These are phyloP conservation scores for Plasmodium billcollinsi DNA, from an alignment of 169 alveolate genomes.

Conservation along the genomic window DNA sequence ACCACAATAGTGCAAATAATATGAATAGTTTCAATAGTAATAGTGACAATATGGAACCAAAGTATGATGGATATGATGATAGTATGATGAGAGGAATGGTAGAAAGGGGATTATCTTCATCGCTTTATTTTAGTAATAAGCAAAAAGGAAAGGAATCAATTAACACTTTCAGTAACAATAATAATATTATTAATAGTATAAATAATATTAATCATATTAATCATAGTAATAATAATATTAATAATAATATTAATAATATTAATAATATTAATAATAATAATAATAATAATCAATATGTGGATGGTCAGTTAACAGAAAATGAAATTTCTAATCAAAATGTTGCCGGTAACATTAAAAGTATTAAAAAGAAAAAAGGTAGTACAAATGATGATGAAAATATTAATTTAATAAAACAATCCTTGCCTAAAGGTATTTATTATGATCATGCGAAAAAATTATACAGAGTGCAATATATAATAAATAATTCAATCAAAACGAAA, in stretches of 20 bases:
- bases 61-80: not conserved
- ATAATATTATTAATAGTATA: not conserved
- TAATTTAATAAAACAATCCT: conserved; percentile 33
- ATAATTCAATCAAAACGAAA: conserved; percentile 72
- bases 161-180: not conserved
- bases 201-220: not conserved
- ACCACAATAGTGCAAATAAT: not conserved
- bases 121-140: not conserved
- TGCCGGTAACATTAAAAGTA: conserved; percentile 18
- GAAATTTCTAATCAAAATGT: too few relatives aligned
- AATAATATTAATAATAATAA: not conserved
- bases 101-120: not conserved
- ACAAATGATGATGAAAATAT: conserved; percentile 22
- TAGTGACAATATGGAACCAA: not conserved
- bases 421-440: conserved; percentile 74
- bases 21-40: not conserved
- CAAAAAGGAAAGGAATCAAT: not conserved
- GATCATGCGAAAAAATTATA: conserved; percentile 70
- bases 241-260: not conserved
- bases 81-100: not conserved
- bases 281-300: not conserved
- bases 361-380: not conserved
- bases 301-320: conserved; percentile 8
- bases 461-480: conserved; percentile 62
- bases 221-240: not conserved